These are phyloP conservation scores for Fremontodendron californicum DNA, from an alignment of 345 rosid species.

Conservation along the genomic window DNA sequence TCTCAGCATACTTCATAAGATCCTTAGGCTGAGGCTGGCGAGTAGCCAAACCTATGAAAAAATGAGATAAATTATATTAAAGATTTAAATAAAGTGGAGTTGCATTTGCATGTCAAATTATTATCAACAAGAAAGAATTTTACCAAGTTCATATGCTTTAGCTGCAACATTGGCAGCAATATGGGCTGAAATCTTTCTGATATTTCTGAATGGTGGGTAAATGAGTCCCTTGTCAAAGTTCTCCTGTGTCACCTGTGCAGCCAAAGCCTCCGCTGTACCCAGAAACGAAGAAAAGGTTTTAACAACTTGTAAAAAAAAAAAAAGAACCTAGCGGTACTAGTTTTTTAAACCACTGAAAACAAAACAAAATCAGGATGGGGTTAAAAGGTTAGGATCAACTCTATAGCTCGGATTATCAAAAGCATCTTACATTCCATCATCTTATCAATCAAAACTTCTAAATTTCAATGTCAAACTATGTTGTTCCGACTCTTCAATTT, in stretches of 20 bases:
- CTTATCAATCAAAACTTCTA: not conserved
- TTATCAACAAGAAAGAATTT: constrained; percentile 10
- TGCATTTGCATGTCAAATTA: not conserved
- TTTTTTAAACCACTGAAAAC: not conserved
- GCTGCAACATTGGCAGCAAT: constrained; percentile 90
- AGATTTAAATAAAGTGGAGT: not conserved
- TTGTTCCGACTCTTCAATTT: no score
- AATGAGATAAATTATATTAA: not conserved
- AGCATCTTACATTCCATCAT: not conserved
- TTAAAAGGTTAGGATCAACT: not conserved
- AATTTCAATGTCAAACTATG: no score
- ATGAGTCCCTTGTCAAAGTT: constrained; percentile 78
- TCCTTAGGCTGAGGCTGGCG: constrained; percentile 76
- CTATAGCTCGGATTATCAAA: not conserved
- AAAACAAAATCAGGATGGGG: not conserved
- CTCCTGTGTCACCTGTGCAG: constrained; percentile 69
- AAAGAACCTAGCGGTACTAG: not conserved
- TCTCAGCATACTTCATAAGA: constrained; percentile 72
- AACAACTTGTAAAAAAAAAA: constrained; percentile 5
- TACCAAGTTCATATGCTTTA: constrained; percentile 91
- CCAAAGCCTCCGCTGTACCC: constrained; percentile 81
- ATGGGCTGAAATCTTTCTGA: constrained; percentile 88
- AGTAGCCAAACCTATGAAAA: constrained; percentile 68
- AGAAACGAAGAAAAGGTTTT: not conserved
- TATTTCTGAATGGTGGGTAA: constrained; percentile 78